Conservation (phyloP, 768 basidiomycete genomes). For the Tricholoma sp. region DNA sequence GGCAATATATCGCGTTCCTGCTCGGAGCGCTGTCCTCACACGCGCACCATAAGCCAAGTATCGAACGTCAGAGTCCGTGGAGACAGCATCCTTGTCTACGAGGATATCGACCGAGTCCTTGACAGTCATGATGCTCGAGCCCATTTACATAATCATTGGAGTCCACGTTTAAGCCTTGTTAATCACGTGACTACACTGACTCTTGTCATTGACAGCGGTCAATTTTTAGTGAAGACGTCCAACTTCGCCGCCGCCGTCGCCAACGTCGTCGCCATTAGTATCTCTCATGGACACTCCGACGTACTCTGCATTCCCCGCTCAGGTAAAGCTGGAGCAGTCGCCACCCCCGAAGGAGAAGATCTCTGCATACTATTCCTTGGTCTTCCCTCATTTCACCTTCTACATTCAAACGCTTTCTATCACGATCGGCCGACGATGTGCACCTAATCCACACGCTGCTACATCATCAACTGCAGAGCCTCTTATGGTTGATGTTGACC, state of each 20-base stretch:
- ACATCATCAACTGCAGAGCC: slow-evolving; percentile 55
- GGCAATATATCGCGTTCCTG: slow-evolving; percentile 67
- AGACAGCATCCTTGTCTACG: slow-evolving; percentile 59
- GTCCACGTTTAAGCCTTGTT: not conserved
- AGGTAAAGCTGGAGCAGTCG: slow-evolving; percentile 23
- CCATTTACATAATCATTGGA: slow-evolving; percentile 4
- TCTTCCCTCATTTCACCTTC: slow-evolving; percentile 93
- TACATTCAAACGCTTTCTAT: slow-evolving; percentile 94
- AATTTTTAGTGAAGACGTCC: slow-evolving; percentile 7
- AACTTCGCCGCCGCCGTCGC: slow-evolving; percentile 13
- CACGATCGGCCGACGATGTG: slow-evolving; percentile 88
- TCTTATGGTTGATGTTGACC: slow-evolving; percentile 76
- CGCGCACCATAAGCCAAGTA: slow-evolving; percentile 79
- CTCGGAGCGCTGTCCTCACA: slow-evolving; percentile 68
- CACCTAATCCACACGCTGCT: slow-evolving; percentile 43
- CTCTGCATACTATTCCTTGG: slow-evolving; percentile 89
- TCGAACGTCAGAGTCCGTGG: slow-evolving; percentile 61
- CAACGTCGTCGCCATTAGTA: slow-evolving; percentile 7
- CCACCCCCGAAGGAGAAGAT: slow-evolving; percentile 65
- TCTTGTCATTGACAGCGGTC: slow-evolving; percentile 10
- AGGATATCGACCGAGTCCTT: slow-evolving; percentile 50
- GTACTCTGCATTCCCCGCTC: slow-evolving; percentile 31
- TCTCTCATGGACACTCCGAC: slow-evolving; percentile 38
- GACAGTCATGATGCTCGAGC: slow-evolving; percentile 27
- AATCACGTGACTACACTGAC: slow-evolving; percentile 12